Evolutionary conservation across 2,329 filamentous ascomycete species (phyloP).

Genomic region (Graphiopsis chlorocephala): DNA sequence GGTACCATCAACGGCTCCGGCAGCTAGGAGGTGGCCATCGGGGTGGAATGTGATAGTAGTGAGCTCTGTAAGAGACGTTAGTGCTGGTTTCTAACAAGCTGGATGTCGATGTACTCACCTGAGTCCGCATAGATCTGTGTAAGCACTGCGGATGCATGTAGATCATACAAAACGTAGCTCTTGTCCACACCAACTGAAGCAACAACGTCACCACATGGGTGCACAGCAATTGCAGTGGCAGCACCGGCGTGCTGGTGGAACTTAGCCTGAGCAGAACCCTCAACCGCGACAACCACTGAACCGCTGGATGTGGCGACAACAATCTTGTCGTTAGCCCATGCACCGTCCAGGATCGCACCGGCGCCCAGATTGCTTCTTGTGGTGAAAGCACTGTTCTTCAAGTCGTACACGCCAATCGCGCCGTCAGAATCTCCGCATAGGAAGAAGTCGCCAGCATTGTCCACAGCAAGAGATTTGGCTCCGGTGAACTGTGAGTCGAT

Average conservation of each 20-base stretch:
- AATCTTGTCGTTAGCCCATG: constrained; percentile 66
- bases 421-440: constrained; percentile 75
- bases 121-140: constrained; percentile 78
- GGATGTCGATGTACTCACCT: constrained; percentile 49
- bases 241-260: constrained; percentile 81
- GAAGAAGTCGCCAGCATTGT: constrained; percentile 62
- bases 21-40: constrained; percentile 90
- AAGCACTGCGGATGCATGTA: constrained; percentile 64
- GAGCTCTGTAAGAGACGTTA: constrained; percentile 55
- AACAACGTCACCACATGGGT: constrained; percentile 78
- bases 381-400: constrained; percentile 72
- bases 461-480: constrained; percentile 55
- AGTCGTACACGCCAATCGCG: constrained; percentile 72
- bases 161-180: constrained; percentile 86
- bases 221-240: constrained; percentile 72
- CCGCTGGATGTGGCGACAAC: constrained; percentile 74
- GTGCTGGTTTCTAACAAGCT: constrained; percentile 10
- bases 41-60: constrained; percentile 86
- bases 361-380: constrained; percentile 62
- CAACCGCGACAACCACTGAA: constrained; percentile 73
- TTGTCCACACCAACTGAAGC: constrained; percentile 89
- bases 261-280: constrained; percentile 64
- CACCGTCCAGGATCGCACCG: constrained; percentile 64
- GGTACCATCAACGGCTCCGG: constrained; percentile 73
- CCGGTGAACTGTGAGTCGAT: constrained; percentile 61